Evolutionary conservation across 129 eudicot species (phyloP), one percentile per base, ranked within the genome.

Genomic region (Lonicera japonica): DNA sequence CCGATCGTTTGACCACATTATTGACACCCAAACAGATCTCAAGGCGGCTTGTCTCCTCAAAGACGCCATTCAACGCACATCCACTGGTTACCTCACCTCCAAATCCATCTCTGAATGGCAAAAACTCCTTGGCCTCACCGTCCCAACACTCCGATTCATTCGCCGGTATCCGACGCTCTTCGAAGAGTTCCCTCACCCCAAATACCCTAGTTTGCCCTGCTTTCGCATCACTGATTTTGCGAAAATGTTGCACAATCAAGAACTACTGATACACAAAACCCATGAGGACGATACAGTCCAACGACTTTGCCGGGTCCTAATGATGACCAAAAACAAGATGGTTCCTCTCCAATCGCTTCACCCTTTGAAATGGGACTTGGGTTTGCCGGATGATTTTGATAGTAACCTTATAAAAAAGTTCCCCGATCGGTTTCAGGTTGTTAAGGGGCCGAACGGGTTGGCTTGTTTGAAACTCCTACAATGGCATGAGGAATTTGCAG

Each of bases 131-230:
- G 94, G 95, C 16, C 77, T 91, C 71, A 87, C 98, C 11, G 75
- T 91, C 63, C 96, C 98, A 6, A 77, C 94, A 29, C 83, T 91
- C 58, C 94, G 98, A 21, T 91, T 91, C 66, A 69, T 87, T 48
- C 80, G 98, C 53, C 83, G 98, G 51, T 91, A 87, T 75, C 98
- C 98, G 0, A 84, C 96, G 8, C 77, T 91, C 54, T 89, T 87
- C 60, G 66, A 82, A 58, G 96, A 91, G 58, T 84, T 77, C 69
- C 83, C 90, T 41, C 98, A 87, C 64, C 81, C 91, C 10, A 83
- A 83, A 40, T 91, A 80, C 77, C 82, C 84, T 21, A 69, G 76
- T 40, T 74, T 91, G 65, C 84, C 86, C 18, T 85, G 95, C 58
- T 84, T 83, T 15, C 56, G 63, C 23, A 73, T 81, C 54, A 80